Base-by-base conservation (phyloP, 2,329 filamentous ascomycete genomes). In the Phialocephala subalpina region DNA sequence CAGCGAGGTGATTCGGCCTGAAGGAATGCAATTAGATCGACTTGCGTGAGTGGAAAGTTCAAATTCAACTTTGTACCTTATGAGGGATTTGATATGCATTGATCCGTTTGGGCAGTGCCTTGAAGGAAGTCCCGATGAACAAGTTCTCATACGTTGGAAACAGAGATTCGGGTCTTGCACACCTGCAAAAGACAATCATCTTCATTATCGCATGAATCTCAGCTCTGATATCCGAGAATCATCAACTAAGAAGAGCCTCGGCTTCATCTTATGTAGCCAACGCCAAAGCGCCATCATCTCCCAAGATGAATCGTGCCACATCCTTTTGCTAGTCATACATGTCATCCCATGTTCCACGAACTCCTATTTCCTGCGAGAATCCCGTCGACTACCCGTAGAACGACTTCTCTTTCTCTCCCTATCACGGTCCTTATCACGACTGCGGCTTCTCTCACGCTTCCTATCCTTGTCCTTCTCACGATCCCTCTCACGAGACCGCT, bases 401-500 rank as follows among this genome's bases (percentile, higher is more conserved):
- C 52, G 52, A 36, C 52, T 55, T 55, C 52, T 55, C 25, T 55
- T 35, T 25, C 52, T 55, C 52, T 55, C 27, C 25, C 33, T 55
- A 55, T 55, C 52, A 33, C 52, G 25, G 18, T 49, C 45, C 52
- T 55, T 55, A 55, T 55, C 52, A 25, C 52, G 52, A 35, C 25
- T 55, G 18, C 52, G 52, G 16, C 52, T 55, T 38, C 55, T 57
- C 33, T 57, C 25, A 14, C 55, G 29, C 18, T 27, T 16, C 33
- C 35, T 57, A 57, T 57, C 55, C 8, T 25, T 36, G 49, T 64
- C 67, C 33, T 57, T 55, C 38, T 65, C 61, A 16, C 70, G 61
- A 55, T 70, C 72, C 40, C 68, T 66, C 29, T 68, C 68, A 58
- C 69, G 66, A 25, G 67, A 67, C 18, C 72, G 67, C 55, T 64